Conservation (phyloP, 148 eudicot genomes). For the Salicornia ramosissima region DNA sequence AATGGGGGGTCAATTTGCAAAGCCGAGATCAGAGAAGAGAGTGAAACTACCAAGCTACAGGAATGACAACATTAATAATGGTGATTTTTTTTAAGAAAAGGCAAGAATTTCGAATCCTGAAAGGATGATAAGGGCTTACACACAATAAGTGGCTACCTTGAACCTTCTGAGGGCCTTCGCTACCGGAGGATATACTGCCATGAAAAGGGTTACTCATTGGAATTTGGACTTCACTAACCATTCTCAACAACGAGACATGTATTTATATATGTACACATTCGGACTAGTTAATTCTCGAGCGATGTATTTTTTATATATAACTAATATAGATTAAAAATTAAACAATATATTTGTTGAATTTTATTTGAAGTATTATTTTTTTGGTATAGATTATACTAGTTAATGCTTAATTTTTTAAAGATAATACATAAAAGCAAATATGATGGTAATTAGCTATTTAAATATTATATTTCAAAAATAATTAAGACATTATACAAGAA, state of each 20-base stretch:
- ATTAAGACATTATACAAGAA: no score
- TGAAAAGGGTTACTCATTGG: conserved; percentile 69
- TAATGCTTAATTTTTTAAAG: no score
- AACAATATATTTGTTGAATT: no score
- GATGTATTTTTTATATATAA: no score
- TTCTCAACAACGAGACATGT: conserved; percentile 71
- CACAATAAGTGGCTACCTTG: conserved; percentile 63
- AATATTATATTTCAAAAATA: no score
- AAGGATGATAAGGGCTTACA: conserved; percentile 65
- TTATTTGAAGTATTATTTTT: no score
- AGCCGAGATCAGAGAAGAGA: conserved; percentile 75
- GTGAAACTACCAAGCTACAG: conserved; percentile 69
- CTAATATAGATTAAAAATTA: no score
- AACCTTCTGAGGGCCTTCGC: conserved; percentile 76
- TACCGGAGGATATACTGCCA: conserved; percentile 78
- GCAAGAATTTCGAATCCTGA: conserved; percentile 63
- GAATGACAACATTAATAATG: conserved; percentile 66
- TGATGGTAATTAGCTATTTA: no score
- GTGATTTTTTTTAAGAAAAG: conserved; percentile 61
- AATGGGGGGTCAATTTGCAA: conserved; percentile 82
- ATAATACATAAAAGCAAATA: no score
- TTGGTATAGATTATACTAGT: no score
- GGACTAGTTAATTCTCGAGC: no score
- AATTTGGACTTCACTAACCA: conserved; percentile 67
- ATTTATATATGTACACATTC: no score